Base-by-base conservation (phyloP, 371 early-diverging fungal genomes). In the Mucor circinelloides region DNA sequence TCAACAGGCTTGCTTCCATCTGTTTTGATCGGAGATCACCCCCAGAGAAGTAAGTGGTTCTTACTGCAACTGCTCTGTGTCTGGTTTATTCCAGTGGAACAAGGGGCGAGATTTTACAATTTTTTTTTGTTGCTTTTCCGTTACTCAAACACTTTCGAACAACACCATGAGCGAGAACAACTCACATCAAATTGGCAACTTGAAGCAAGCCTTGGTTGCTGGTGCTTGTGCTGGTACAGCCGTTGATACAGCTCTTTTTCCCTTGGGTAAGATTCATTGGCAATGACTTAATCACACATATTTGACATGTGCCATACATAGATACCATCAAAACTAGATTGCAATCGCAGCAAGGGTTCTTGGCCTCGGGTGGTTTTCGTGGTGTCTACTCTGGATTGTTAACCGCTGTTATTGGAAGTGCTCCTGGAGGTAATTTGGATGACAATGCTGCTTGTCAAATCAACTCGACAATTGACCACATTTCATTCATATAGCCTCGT, bases 311-410 rank as follows among this genome's bases (percentile, higher is more conserved):
- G 13, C 27, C n/a, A 17, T 38, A 65, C n/a, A 17, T 38, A 65
- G 97, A 97, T 79, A 97, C 98, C 19, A 89, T 97, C 72, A 97
- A 97, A 81, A 96, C 96, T 8, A 81, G 94, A 38, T 79, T 93
- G 72, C 98, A 98, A 81, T 91, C 96, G 13, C 86, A 87, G 68
- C 86, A 85, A 36, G 98, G 98, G 25, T 98, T 98, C 67, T 74
- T 85, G 25, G 91, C 90, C 9, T 88, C 95, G 25, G 98, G 98
- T 50, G 97, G 97, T 21, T 95, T 97, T 82, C 85, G 87, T 57
- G 95, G 96, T 25, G 87, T 98, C 54, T 98, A 96, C 74, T 87
- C 91, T 32, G 98, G 98, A 4, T 79, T 98, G 28, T 87, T 93
- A 9, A 92, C 94, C n/a, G 97, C 95, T 6, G 91, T 96, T 17